phyloP scores from a whole-genome alignment of 23 red algal species.

The Gracilaria caudata region DNA sequence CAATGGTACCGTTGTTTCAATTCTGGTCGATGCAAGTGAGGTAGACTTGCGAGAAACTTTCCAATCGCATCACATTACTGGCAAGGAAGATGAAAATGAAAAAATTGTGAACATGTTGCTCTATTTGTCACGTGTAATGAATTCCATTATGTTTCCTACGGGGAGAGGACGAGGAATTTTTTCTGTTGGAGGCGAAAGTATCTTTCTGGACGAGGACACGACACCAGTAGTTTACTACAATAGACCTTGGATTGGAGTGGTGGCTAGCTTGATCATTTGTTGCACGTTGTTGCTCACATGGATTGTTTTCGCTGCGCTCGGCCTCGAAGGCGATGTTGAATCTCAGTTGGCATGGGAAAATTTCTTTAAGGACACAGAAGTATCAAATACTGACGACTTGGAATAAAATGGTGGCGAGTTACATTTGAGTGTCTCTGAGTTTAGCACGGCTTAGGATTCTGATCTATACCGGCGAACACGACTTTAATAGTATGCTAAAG shows the following conservation, averaged over 20 bases:
- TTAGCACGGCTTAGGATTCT: too few species aligned
- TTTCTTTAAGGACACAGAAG: not conserved
- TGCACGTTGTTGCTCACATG: not conserved
- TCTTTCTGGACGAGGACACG: constrained; percentile 6
- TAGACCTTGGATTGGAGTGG: too few species aligned
- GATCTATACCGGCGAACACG: too few species aligned
- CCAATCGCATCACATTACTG: too few species aligned
- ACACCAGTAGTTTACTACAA: constrained; percentile 4
- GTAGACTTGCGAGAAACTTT: constrained; percentile 1
- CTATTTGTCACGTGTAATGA: not conserved
- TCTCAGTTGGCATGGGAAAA: not conserved
- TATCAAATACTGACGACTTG: not conserved
- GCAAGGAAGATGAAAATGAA: too few species aligned
- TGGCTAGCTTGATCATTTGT: not conserved
- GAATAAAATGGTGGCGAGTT: not conserved
- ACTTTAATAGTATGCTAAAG: too few species aligned
- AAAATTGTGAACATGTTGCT: too few species aligned
- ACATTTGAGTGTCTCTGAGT: too few species aligned
- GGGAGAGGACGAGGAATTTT: constrained; percentile 2
- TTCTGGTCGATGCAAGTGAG: constrained; percentile 1
- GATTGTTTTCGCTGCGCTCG: not conserved
- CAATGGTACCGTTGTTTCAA: not conserved
- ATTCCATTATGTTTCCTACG: not conserved
- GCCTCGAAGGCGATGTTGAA: not conserved
- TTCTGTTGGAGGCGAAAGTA: not conserved